A percentile compares a stretch with the other conserved stretches of the same genome.
Conservation (phyloP, 306 rosid species). For the Cicer arietinum region DNA sequence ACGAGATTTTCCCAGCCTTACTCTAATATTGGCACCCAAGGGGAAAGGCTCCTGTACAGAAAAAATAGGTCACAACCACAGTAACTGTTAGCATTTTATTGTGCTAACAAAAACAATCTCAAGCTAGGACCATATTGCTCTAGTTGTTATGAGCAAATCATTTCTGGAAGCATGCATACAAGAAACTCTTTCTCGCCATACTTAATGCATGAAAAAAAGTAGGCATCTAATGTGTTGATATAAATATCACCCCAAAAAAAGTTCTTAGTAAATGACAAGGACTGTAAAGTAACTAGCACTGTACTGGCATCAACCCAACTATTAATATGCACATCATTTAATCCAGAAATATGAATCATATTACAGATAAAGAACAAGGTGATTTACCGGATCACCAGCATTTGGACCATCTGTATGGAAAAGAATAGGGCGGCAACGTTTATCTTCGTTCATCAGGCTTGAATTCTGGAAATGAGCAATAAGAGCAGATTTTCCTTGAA, state of each 20-base stretch:
- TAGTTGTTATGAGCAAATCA: constrained; percentile 12
- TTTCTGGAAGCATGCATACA: neutral
- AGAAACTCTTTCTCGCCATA: constrained; percentile 8
- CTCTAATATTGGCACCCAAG: constrained; percentile 69
- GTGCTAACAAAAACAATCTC: constrained; percentile 35
- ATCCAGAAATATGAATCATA: constrained; percentile 19
- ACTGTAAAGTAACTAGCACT: constrained; percentile 16
- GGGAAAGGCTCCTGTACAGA: constrained; percentile 81
- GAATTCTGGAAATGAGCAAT: constrained; percentile 89
- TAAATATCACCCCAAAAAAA: neutral
- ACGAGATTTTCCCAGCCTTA: constrained; percentile 71
- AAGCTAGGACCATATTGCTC: constrained; percentile 30
- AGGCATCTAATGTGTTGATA: constrained; percentile 7
- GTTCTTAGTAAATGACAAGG: constrained; percentile 4
- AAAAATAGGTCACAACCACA: constrained; percentile 24
- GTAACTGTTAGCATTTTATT: neutral
- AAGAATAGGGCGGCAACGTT: constrained; percentile 89
- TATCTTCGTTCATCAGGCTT: constrained; percentile 82
- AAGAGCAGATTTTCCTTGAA: constrained; percentile 86
- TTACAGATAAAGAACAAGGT: constrained; percentile 32
- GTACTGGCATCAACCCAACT: constrained; percentile 15
- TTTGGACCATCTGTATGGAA: constrained; percentile 88
- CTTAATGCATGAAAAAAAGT: constrained; percentile 3
- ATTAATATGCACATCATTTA: neutral
- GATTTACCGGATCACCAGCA: constrained; percentile 80